These are phyloP conservation scores for Chalaropsis thielavioides DNA, from an alignment of 2,329 filamentous ascomycete genomes.

Conservation along the genomic window DNA sequence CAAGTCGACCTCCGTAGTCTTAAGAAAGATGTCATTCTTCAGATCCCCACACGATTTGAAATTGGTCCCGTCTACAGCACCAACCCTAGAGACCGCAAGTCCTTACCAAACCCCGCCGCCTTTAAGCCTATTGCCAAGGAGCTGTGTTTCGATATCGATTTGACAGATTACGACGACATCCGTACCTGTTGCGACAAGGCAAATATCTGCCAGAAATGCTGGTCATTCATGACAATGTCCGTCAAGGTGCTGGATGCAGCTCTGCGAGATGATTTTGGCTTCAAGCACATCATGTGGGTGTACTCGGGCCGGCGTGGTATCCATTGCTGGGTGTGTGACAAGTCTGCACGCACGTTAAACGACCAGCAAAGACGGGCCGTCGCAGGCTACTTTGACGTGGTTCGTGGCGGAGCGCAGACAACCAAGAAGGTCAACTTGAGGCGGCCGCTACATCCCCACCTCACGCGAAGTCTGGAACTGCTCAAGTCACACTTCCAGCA, in stretches of 20 bases:
- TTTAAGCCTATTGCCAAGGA: conserved; percentile 88
- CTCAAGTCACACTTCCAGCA: conserved; percentile 71
- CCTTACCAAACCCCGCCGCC: conserved; percentile 59
- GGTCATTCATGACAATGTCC: conserved; percentile 95
- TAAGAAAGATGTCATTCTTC: conserved; percentile 76
- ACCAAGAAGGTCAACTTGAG: conserved; percentile 76
- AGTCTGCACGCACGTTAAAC: conserved; percentile 66
- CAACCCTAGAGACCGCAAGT: conserved; percentile 87
- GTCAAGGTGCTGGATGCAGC: conserved; percentile 85
- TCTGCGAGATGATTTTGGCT: conserved; percentile 86
- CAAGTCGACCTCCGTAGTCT: conserved; percentile 35
- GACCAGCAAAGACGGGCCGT: conserved; percentile 76
- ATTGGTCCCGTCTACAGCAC: conserved; percentile 94
- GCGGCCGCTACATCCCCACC: conserved; percentile 77
- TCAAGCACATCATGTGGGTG: conserved; percentile 94
- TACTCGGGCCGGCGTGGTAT: conserved; percentile 93
- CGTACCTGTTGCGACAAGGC: conserved; percentile 89
- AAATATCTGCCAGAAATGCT: conserved; percentile 87
- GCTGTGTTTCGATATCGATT: conserved; percentile 96
- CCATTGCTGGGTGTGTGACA: conserved; percentile 97
- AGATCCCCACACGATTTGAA: conserved; percentile 89
- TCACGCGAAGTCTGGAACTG: conserved; percentile 74
- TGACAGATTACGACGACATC: conserved; percentile 97
- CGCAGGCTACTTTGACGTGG: conserved; percentile 75
- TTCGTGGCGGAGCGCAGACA: conserved; percentile 73